A percentile compares a stretch with the other conserved stretches of the same genome.
These are phyloP conservation scores for Microbotryum silenes-acaulis DNA, from an alignment of 1,284 basidiomycete species.

Conservation along the genomic window DNA sequence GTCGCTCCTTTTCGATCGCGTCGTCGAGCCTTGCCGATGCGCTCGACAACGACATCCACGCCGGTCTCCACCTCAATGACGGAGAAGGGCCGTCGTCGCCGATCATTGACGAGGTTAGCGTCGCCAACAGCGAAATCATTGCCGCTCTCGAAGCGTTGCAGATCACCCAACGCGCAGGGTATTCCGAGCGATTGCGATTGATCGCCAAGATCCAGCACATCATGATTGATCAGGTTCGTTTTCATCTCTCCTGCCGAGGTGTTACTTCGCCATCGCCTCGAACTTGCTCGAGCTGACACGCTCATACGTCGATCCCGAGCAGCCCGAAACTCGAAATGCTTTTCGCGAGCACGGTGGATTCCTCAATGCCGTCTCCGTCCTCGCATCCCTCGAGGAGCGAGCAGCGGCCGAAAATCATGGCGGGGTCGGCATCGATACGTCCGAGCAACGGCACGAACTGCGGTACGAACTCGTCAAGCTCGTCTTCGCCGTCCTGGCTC, in stretches of 20 bases:
- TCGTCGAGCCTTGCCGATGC: neutral
- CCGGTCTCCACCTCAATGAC: too few species aligned
- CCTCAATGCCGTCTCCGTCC: slow-evolving; percentile 7
- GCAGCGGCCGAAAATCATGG: neutral
- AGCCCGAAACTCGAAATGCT: slow-evolving; percentile 9
- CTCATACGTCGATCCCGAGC: neutral
- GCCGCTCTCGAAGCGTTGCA: slow-evolving; percentile 6
- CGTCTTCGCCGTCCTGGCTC: slow-evolving; percentile 11
- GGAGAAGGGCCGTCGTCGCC: too few species aligned
- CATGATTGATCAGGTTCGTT: slow-evolving; percentile 1
- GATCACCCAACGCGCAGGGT: neutral
- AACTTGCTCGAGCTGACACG: neutral
- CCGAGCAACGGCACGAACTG: slow-evolving; percentile 1
- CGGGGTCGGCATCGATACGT: neutral
- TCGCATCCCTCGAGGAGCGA: slow-evolving; percentile 7
- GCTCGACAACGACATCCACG: neutral
- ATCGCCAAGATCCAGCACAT: slow-evolving; percentile 1
- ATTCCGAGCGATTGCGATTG: neutral
- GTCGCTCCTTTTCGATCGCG: too few species aligned
- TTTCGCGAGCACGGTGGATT: slow-evolving; percentile 9
- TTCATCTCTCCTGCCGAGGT: neutral
- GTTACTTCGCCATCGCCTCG: neutral
- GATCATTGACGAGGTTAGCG: neutral
- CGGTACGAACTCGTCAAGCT: slow-evolving; percentile 13
- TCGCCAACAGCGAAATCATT: slow-evolving; percentile 7